Base-by-base conservation (phyloP, 805 yeast genomes). In the Metschnikowia rubicola region DNA sequence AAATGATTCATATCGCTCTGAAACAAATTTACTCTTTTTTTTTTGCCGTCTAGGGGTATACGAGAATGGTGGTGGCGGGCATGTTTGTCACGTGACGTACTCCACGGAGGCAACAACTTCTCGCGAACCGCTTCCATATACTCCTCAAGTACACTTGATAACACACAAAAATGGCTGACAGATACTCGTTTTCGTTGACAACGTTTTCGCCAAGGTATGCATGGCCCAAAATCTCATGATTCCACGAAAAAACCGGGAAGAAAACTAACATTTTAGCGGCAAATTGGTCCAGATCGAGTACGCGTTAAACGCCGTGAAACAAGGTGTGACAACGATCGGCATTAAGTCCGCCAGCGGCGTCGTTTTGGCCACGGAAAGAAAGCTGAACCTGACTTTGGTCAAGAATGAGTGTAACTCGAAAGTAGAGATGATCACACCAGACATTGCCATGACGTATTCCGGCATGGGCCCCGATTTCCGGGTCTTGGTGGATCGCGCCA, bases 401-500 rank as follows among this genome's bases (percentile, higher is more conserved):
- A 83, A 88, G 56, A 71, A 80, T 32, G 95, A 86, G 41, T 78
- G 88, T 42, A 76, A 86, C 48, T 77, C 85, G 43, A 94, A 94
- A 64, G 83, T 94, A 34, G 85, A 88, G 41, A 69, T 80, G 51
- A 80, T 94, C 60, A 90, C 99, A 4, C 98, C 99, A 33, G 90
- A 94, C 64, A 87, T 92, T 58, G 99, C 97, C 48, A 89, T 94
- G 78, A 91, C 96, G 4, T 94, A 94, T 69, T 79, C 96, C 7
- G 99, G 99, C 15, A 91, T 94, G 98, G 98, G 98, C 26, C 99
- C 99, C 19, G 99, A 94, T 67, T 94, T 87, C 73, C 79, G 99
- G 55, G 96, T 94, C 12, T 78, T 94, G 31, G 89, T 91, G 42
- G 98, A 94, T 70, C 86, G 86, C 66, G 89, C 98, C 10, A 82